Base-by-base conservation (phyloP, 2,329 filamentous ascomycete genomes). In the Leptographium lundbergii region DNA sequence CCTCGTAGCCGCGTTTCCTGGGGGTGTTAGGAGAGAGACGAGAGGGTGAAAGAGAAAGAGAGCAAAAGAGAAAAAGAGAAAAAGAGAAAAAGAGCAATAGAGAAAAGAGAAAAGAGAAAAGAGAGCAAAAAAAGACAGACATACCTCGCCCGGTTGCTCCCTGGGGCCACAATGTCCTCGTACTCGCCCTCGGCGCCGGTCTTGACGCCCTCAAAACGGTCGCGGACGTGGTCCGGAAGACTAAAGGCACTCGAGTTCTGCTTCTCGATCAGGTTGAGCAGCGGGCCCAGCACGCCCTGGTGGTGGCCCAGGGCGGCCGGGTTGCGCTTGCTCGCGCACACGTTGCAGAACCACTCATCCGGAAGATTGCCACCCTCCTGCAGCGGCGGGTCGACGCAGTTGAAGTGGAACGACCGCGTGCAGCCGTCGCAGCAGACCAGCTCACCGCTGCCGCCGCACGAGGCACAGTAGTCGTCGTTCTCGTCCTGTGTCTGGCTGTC, bases 391-490 rank as follows among this genome's bases (percentile, higher is more conserved):
- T 95, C 87, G 65, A 94, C 83, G 70, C 94, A 97, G 61, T 82
- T 80, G 69, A 94, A 90, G 72, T 97, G 94, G 73, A 95, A 96
- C 6, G 91, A 89, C 65, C 89, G 84, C 61, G 86, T 82, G 74
- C 94, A 99, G 63, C 88, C 89, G 74, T 97, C 94, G 72, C 94
- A 99, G 74, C 91, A 96, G 64, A 97, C 80, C 63, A 99, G 81
- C 65, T 90, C 84, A 60, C 92, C 92, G 65, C 84, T 87, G 63
- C 87, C 88, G 67, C 86, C 84, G 74, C 94, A 99, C 53, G 90
- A 84, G 62, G 86, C 86, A 75, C 92, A 99, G 68, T 87, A 87
- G 71, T 97, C 92, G 70, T 94, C 89, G 71, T 95, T 95, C 63
- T 96, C 87, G 65, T 82, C 76, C 77, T 81, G 69, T 6, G 6